A percentile compares a stretch with the other conserved stretches of the same genome.
These are phyloP conservation scores for Boletus vinaceobasis DNA, from an alignment of 768 basidiomycete genomes.

Conservation along the genomic window DNA sequence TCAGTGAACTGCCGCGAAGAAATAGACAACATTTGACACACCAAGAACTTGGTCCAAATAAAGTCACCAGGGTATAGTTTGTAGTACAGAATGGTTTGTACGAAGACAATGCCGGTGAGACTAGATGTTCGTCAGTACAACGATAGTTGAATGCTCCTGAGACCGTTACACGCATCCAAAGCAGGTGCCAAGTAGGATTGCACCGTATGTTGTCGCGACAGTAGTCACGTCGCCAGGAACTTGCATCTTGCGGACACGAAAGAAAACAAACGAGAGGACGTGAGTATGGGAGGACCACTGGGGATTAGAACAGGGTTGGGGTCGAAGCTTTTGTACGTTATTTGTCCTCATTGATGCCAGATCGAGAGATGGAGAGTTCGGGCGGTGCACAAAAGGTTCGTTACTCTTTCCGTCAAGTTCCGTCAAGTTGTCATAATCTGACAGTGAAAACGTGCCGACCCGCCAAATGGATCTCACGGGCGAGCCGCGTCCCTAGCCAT, in stretches of 20 bases:
- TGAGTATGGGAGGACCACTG: constrained; percentile 28
- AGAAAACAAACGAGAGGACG: constrained; percentile 28
- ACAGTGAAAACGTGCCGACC: neutral
- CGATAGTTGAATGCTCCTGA: neutral
- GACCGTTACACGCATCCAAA: constrained; percentile 26
- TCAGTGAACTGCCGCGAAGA: neutral
- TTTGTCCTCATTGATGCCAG: constrained; percentile 31
- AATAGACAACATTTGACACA: neutral
- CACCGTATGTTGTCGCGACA: constrained; percentile 30
- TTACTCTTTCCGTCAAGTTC: constrained; percentile 12
- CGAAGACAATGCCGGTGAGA: constrained; percentile 31
- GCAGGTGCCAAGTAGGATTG: constrained; percentile 32
- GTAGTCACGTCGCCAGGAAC: constrained; percentile 31
- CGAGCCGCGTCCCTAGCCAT: neutral
- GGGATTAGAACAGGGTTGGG: neutral
- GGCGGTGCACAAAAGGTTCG: constrained; percentile 11
- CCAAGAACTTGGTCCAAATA: constrained; percentile 27
- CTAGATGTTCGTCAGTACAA: constrained; percentile 16
- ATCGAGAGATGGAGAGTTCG: constrained; percentile 21
- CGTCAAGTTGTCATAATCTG: constrained; percentile 16
- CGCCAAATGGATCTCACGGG: neutral
- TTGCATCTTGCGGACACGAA: constrained; percentile 6
- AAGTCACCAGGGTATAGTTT: constrained; percentile 31
- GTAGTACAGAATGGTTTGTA: constrained; percentile 29
- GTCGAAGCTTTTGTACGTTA: constrained; percentile 31